Percentiles rank a stretch among this genome's conserved stretches.
Conservation (phyloP, 2,329 filamentous ascomycete species). For the Trichophaea hybrida region DNA sequence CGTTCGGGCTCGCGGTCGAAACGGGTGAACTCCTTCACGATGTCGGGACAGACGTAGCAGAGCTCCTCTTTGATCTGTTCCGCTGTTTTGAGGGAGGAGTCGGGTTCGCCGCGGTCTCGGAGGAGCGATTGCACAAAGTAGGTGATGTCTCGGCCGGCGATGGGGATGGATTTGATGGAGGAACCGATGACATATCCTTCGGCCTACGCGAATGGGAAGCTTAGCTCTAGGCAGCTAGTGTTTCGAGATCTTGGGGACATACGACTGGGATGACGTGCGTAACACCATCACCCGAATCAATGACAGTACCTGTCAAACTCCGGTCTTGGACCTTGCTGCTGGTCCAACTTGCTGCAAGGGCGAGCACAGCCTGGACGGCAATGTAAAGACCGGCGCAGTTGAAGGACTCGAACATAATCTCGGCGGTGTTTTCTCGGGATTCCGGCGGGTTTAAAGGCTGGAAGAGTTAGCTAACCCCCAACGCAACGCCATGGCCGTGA, state of each 20-base stretch:
- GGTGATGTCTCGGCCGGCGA: conserved; percentile 93
- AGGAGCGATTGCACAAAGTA: conserved; percentile 96
- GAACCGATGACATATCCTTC: conserved; percentile 98
- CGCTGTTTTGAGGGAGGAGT: conserved; percentile 92
- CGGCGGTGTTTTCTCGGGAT: conserved; percentile 96
- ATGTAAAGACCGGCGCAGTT: conserved; percentile 99
- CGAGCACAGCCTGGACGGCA: conserved; percentile 91
- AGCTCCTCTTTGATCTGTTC: conserved; percentile 98
- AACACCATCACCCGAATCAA: conserved; percentile 96
- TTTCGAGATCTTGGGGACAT: neutral
- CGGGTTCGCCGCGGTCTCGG: conserved; percentile 87
- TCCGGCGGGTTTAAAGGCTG: conserved; percentile 94
- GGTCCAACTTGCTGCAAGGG: conserved; percentile 93
- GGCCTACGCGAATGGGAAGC: conserved; percentile 34
- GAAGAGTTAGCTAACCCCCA: neutral
- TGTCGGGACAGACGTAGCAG: conserved; percentile 96
- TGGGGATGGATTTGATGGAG: conserved; percentile 97
- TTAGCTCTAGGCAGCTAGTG: neutral
- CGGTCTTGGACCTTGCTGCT: conserved; percentile 95
- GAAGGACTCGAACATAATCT: conserved; percentile 99
- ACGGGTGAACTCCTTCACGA: conserved; percentile 92
- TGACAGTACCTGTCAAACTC: conserved; percentile 91
- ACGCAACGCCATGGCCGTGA: no score
- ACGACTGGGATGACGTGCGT: conserved; percentile 92
- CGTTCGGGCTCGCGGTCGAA: conserved; percentile 87